Evolutionary conservation across 306 rosid species (phyloP).

Genomic region (Luffa acutangula): DNA sequence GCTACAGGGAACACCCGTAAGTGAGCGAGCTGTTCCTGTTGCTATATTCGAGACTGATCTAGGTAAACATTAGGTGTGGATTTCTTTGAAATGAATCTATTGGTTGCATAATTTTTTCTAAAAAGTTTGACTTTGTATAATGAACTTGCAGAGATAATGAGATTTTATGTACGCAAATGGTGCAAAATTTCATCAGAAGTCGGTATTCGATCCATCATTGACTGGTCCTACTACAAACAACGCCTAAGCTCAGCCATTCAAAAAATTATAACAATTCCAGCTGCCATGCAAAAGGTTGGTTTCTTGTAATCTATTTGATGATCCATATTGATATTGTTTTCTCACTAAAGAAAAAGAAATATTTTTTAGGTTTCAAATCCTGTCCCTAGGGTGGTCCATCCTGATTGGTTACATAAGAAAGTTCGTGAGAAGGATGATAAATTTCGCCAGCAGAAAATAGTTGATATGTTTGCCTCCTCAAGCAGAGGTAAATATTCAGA

Average conservation of each 20-base stretch:
- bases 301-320: conserved; percentile 9
- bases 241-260: conserved; percentile 90
- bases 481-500: conserved; percentile 25
- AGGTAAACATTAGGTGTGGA: conserved; percentile 33
- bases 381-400: conserved; percentile 90
- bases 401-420: conserved; percentile 97
- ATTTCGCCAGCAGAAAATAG: conserved; percentile 76
- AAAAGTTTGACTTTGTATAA: conserved; percentile 9
- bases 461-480: conserved; percentile 46
- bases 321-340: background rate
- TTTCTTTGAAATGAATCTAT: background rate
- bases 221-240: conserved; percentile 98
- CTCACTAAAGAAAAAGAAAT: conserved; percentile 12
- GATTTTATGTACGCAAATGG: conserved; percentile 88
- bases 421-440: conserved; percentile 95
- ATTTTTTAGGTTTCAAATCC: conserved; percentile 76
- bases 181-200: conserved; percentile 90
- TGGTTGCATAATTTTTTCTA: conserved; percentile 2
- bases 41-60: conserved; percentile 93
- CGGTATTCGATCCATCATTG: conserved; percentile 82
- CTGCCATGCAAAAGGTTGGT: conserved; percentile 96
- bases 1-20: conserved; percentile 90
- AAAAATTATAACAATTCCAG: conserved; percentile 91
- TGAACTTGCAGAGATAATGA: conserved; percentile 68
- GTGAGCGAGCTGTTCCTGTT: conserved; percentile 99